A percentile compares a stretch with the other conserved stretches of the same genome.
phyloP scores from a whole-genome alignment of 805 yeast species.

The Kodamaea kakaduensis region DNA sequence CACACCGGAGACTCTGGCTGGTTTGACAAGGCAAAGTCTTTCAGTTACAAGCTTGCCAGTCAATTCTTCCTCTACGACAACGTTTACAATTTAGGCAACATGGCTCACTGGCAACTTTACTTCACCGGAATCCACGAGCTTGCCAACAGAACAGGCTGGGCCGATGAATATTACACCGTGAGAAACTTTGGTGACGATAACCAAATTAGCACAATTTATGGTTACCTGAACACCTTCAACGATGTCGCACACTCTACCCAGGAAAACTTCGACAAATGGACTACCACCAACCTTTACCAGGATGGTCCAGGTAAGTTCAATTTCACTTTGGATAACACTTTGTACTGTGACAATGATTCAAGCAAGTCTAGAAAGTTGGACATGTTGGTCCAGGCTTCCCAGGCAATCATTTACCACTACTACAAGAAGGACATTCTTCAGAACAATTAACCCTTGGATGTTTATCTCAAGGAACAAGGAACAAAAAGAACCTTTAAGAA shows the following conservation, averaged over 20 bases:
- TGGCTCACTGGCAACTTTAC: constrained; percentile 21
- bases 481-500: no score
- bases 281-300: no score
- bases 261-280: constrained; percentile 1
- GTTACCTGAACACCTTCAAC: no score
- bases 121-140: constrained; percentile 24
- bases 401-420: constrained; percentile 16
- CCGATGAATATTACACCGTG: constrained; percentile 4
- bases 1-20: constrained; percentile 14
- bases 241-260: background rate
- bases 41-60: constrained; percentile 18
- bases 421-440: no score
- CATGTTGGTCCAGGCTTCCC: constrained; percentile 17
- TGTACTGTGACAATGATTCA: constrained; percentile 9
- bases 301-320: no score
- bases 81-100: constrained; percentile 18
- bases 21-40: constrained; percentile 15
- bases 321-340: background rate
- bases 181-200: constrained; percentile 14
- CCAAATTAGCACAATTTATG: constrained; percentile 14
- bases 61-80: constrained; percentile 14
- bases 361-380: constrained; percentile 11
- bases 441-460: no score
- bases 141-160: constrained; percentile 6
- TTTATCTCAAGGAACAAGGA: no score